Base-by-base conservation (phyloP, 2,329 filamentous ascomycete genomes). In the Apiospora rasikravindrae region DNA sequence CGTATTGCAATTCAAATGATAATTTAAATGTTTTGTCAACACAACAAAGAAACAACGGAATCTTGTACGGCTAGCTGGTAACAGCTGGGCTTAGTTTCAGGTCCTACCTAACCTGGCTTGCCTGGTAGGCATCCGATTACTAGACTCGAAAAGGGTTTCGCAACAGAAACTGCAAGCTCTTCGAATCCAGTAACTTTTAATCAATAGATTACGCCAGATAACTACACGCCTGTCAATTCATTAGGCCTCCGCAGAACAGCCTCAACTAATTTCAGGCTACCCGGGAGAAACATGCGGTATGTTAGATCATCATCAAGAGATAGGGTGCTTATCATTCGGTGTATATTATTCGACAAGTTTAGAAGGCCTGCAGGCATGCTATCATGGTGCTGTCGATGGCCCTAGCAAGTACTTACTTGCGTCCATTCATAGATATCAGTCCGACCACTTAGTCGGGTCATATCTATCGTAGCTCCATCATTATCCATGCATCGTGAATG, bases 401-500 rank as follows among this genome's bases (percentile, higher is more conserved):
- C 33, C 33, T 7, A n/a, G 57, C 57, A 64, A 64, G 57, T 64
- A 64, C 57, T 64, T 64, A 64, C 57, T 64, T 64, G 57, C 57
- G 57, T 40, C 33, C 57, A 40, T 64, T 13, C 33, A 64, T 64
- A 64, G 33, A 64, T 64, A 64, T 64, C 26, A 64, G 33, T 24
- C 57, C 57, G 33, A 64, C 57, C 57, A 64, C 57, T 64, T 64
- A 64, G 57, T 24, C 33, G 57, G 33, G 7, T 64, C 57, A 37
- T 64, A 64, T 64, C 57, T 64, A 64, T 40, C 57, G 33, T 64
- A 37, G 29, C 57, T 64, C 57, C 57, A 64, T 64, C 57, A 40
- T 64, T 64, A 64, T 40, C 57, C 57, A 64, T 64, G 33, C 57
- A n/a, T 64, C 57, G 57, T 64, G 57, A 64, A 64, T 40, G 57